Evolutionary conservation across 192 early-diverging fungal genomes (phyloP).

Genomic region (Coemansia sp.): DNA sequence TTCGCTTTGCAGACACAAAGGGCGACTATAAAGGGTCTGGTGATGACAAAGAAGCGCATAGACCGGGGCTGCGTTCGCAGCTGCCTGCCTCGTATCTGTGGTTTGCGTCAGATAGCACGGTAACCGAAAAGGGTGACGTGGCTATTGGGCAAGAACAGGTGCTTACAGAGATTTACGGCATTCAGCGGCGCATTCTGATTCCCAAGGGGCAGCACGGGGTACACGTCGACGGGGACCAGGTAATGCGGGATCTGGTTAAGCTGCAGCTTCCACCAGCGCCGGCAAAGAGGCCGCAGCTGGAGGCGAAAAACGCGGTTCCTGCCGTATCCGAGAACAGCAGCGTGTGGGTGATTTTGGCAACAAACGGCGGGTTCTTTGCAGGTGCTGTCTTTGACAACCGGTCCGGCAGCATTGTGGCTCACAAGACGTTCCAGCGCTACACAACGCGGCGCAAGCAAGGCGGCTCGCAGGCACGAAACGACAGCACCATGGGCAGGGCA

Average conservation of each 20-base stretch:
- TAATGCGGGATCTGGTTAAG: conserved; percentile 6
- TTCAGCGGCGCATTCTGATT: conserved; percentile 31
- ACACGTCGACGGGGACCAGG: conserved; percentile 15
- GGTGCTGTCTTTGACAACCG: conserved; percentile 78
- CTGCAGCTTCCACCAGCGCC: conserved; percentile 28
- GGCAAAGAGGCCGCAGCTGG: conserved; percentile 6
- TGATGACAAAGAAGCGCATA: not conserved
- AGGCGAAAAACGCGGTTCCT: conserved; percentile 5
- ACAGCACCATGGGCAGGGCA: conserved; percentile 76
- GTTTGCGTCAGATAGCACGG: conserved; percentile 5
- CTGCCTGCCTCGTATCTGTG: conserved; percentile 21
- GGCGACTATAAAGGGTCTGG: not conserved
- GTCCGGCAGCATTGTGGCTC: conserved; percentile 58
- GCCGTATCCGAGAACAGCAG: conserved; percentile 2
- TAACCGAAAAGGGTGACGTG: not conserved
- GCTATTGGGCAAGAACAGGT: not conserved
- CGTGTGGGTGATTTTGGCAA: conserved; percentile 74
- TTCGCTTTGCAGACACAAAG: not conserved
- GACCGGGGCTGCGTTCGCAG: not conserved
- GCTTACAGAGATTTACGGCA: conserved; percentile 20
- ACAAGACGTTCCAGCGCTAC: conserved; percentile 96
- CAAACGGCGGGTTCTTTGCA: conserved; percentile 89
- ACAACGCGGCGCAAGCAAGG: conserved; percentile 96
- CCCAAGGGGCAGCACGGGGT: conserved; percentile 19
- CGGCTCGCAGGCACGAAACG: conserved; percentile 81